phyloP scores from a whole-genome alignment of 768 basidiomycete genomes.

The Clitopilus passeckerianus region DNA sequence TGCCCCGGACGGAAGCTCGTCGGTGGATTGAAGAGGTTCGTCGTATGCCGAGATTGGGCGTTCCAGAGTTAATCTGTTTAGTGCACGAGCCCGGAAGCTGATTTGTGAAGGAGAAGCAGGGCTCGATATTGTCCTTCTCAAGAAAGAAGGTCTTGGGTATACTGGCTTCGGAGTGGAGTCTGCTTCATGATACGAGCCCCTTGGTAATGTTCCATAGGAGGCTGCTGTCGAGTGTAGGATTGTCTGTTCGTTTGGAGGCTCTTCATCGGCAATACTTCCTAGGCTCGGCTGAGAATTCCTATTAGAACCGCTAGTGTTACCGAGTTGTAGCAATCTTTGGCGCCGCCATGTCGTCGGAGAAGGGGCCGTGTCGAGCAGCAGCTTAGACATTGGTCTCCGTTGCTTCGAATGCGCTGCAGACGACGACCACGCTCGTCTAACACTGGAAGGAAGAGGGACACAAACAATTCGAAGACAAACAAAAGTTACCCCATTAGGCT shows the following conservation, averaged over 20 bases:
- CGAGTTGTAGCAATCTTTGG: constrained; percentile 54
- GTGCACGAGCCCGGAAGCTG: constrained; percentile 32
- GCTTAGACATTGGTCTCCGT: neutral
- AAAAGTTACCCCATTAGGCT: neutral
- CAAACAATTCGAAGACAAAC: neutral
- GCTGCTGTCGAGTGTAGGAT: constrained; percentile 24
- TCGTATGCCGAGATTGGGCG: constrained; percentile 77
- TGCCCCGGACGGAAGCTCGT: constrained; percentile 37
- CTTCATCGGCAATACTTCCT: constrained; percentile 4
- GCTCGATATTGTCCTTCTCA: constrained; percentile 27
- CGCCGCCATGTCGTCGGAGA: constrained; percentile 58
- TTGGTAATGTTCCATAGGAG: constrained; percentile 57
- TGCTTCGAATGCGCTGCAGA: neutral
- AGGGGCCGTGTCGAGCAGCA: constrained; percentile 26
- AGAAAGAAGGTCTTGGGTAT: constrained; percentile 26
- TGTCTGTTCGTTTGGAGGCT: constrained; percentile 23
- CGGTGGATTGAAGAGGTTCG: constrained; percentile 31
- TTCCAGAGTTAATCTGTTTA: constrained; percentile 37
- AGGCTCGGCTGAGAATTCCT: constrained; percentile 10
- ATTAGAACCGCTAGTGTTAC: constrained; percentile 19
- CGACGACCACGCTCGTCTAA: neutral
- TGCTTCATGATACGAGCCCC: constrained; percentile 17
- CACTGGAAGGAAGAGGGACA: neutral
- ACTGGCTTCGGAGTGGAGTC: constrained; percentile 13
- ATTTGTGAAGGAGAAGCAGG: constrained; percentile 33